Conservation (phyloP, 106 monocot genomes). For the Acanthochlamys bracteata region DNA sequence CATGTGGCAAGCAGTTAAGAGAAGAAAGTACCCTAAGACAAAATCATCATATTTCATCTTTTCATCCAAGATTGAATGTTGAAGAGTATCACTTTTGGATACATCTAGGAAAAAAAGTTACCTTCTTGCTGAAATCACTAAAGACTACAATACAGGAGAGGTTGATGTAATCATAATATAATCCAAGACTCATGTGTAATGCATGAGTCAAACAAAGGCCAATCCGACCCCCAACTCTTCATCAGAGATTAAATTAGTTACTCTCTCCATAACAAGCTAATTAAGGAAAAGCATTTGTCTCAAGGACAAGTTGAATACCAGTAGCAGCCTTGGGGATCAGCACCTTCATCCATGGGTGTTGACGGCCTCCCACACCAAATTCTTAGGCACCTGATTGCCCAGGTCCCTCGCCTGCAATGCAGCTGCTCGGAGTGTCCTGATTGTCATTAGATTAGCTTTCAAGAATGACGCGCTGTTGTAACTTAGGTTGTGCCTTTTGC, state of each 20-base stretch:
- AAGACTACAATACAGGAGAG: neutral
- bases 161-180: neutral
- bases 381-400: slow-evolving; percentile 23
- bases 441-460: slow-evolving; percentile 35
- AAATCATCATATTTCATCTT: neutral
- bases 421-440: slow-evolving; percentile 28
- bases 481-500: slow-evolving; percentile 42
- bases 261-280: neutral
- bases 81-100: neutral
- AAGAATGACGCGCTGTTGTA: slow-evolving; percentile 28
- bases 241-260: neutral
- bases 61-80: neutral
- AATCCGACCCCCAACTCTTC: too few relatives aligned
- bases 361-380: slow-evolving; percentile 56
- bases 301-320: neutral
- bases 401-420: slow-evolving; percentile 48
- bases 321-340: neutral
- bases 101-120: neutral
- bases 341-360: slow-evolving; percentile 44
- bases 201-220: neutral
- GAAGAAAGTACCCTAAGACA: too few relatives aligned
- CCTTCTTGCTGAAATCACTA: neutral
- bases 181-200: neutral
- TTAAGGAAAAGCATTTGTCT: neutral
- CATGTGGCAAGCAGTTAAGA: too few relatives aligned